These are phyloP conservation scores for Paspalum vaginatum DNA, from an alignment of 176 grass and related monocot species.

Conservation along the genomic window DNA sequence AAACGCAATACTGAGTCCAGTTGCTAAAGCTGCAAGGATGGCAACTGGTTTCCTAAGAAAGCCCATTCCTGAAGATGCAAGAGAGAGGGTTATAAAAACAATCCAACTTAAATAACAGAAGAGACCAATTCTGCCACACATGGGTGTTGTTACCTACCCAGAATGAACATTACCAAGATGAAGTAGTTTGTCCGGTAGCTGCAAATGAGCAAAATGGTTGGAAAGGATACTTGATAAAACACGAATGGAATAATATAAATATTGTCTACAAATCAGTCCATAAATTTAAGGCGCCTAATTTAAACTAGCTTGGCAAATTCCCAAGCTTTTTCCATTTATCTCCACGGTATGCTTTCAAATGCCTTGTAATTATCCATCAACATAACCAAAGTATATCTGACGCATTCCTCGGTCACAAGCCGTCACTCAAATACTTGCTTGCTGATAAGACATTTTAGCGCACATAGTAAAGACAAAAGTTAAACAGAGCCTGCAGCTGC, in stretches of 20 bases:
- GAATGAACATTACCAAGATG: slow-evolving; percentile 63
- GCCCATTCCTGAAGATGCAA: slow-evolving; percentile 49
- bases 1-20: slow-evolving; percentile 58
- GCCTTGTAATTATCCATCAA: neutral
- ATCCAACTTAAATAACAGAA: neutral
- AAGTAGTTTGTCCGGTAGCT: slow-evolving; percentile 86
- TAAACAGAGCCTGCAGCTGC: neutral
- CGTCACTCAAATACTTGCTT: neutral
- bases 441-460: neutral
- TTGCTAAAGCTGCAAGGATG: slow-evolving; percentile 60
- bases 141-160: slow-evolving; percentile 45
- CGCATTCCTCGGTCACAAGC: neutral
- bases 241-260: slow-evolving; percentile 25
- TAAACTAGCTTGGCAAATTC: neutral
- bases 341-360: neutral
- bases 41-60: slow-evolving; percentile 71
- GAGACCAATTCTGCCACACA: slow-evolving; percentile 25
- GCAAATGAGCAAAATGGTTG: slow-evolving; percentile 12
- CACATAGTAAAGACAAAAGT: neutral
- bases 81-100: neutral
- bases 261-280: slow-evolving; percentile 8
- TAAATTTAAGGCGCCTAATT: neutral
- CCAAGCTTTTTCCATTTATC: neutral
- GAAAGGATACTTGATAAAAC: slow-evolving; percentile 31
- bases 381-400: neutral